Conservation (phyloP, 2,329 filamentous ascomycete genomes). For the Monosporascus sp. region DNA sequence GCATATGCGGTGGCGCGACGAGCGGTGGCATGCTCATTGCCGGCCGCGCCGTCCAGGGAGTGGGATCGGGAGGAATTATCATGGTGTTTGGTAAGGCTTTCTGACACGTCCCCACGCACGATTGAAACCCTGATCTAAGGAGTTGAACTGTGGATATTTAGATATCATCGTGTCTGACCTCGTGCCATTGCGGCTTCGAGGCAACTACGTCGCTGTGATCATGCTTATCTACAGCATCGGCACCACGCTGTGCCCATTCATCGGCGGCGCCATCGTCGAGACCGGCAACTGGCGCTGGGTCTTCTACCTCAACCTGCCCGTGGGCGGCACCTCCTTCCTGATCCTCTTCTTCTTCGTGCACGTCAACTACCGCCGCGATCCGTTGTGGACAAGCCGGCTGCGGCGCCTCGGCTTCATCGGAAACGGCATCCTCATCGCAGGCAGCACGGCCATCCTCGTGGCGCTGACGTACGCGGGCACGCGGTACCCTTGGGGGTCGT, state of each 20-base stretch:
- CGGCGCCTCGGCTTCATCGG: too few relatives aligned
- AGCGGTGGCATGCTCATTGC: slow-evolving; percentile 44
- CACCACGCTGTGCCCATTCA: slow-evolving; percentile 22
- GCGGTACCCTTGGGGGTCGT: too few relatives aligned
- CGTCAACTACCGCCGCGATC: slow-evolving; percentile 14
- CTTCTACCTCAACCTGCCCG: slow-evolving; percentile 30
- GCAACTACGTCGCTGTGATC: slow-evolving; percentile 33
- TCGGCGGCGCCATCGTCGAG: slow-evolving; percentile 16
- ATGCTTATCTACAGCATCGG: slow-evolving; percentile 29
- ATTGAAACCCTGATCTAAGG: slow-evolving; percentile 21
- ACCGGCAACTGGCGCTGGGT: slow-evolving; percentile 32
- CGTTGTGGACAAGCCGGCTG: too few relatives aligned
- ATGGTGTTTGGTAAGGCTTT: slow-evolving; percentile 6
- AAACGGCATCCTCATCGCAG: too few relatives aligned
- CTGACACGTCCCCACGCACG: slow-evolving; percentile 6
- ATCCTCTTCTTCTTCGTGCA: slow-evolving; percentile 9
- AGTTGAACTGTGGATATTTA: slow-evolving; percentile 9
- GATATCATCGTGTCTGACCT: slow-evolving; percentile 33
- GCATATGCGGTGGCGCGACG: slow-evolving; percentile 43
- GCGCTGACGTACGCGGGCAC: too few relatives aligned
- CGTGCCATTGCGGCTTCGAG: slow-evolving; percentile 39
- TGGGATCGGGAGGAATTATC: slow-evolving; percentile 31
- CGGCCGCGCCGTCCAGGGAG: slow-evolving; percentile 44
- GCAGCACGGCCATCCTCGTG: too few relatives aligned
- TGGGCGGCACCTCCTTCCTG: slow-evolving; percentile 7